Base-by-base conservation (phyloP, 1,139 yeast genomes). In the Starmera stellimalicola region DNA sequence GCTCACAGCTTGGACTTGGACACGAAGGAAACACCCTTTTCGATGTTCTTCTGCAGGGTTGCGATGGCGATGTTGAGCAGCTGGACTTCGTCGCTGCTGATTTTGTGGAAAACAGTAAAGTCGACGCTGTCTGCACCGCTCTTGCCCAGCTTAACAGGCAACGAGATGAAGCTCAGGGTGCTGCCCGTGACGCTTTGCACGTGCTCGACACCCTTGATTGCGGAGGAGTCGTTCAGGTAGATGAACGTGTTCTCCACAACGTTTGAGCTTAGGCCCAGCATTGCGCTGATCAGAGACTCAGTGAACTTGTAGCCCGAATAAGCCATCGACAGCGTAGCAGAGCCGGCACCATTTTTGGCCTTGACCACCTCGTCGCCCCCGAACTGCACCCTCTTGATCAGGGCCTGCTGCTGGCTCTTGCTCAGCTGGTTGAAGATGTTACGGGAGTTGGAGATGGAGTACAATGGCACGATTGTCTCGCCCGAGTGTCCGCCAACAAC, bases 291-390 rank as follows among this genome's bases (percentile, higher is more conserved):
- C 20, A 75, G 60, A 30, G 60, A 57, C 41, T 68, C 71, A 19
- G 80, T 74, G 57, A 79, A 78, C 44, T 77, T 64, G 58, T 73
- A 77, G 26, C 84, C 88, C 19, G 87, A 85, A 47, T 69, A 72
- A 14, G 87, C 85, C 88, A 79, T 79, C 2, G 83, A 75, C 44
- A 79, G 65, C 12, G 88, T 79, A 18, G 87, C 88, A 7, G 84
- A 76, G 8, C 88, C 88, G 27, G 77, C 77, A 40, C 87, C 87
- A 44, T 76, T 69, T 55, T 79, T 79, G 18, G 87, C 87, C 56
- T 76, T 68, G 36, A 79, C 87, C 28, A 79, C 85, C 55, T 79
- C 88, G 55, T 79, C 88, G 47, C 87, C 87, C 39, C 85, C 88
- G 50, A 65, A 78, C 54, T 78, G 85, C 18, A 79, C 84, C 43